These are phyloP conservation scores for Metschnikowia aberdeeniae DNA, from an alignment of 805 yeast species.

Conservation along the genomic window DNA sequence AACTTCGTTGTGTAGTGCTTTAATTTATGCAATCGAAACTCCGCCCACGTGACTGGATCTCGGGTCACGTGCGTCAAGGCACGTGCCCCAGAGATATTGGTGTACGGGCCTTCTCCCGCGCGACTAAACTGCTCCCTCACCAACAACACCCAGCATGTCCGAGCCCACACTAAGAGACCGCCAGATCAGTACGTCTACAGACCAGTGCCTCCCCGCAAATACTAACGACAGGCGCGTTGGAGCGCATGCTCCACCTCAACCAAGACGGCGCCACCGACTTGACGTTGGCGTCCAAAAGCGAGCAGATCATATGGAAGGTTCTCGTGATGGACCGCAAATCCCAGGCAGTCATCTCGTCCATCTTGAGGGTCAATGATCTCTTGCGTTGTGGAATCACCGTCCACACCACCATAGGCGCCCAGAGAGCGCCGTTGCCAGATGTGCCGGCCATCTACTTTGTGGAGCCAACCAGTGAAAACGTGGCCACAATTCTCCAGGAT, in stretches of 20 bases:
- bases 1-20: no score
- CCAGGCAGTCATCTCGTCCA: conserved; percentile 83
- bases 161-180: conserved; percentile 6
- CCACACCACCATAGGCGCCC: conserved; percentile 69
- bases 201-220: neutral
- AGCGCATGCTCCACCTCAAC: conserved; percentile 84
- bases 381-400: conserved; percentile 88
- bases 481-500: conserved; percentile 66
- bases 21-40: no score
- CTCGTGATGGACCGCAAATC: conserved; percentile 77
- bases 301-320: conserved; percentile 86
- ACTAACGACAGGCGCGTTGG: conserved; percentile 37
- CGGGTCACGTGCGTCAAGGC: no score
- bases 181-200: conserved; percentile 9
- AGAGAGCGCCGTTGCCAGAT: conserved; percentile 82
- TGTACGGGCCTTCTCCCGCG: no score
- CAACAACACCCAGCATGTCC: neutral
- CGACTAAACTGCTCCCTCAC: neutral
- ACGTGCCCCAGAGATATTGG: no score
- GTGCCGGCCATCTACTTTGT: conserved; percentile 94
- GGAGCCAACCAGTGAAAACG: conserved; percentile 78
- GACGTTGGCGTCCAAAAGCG: conserved; percentile 52
- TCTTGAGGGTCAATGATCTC: conserved; percentile 87
- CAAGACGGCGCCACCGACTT: conserved; percentile 52
- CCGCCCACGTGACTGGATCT: no score